Percentiles rank a stretch among this genome's conserved stretches.
These are phyloP conservation scores for Ceriops zippeliana DNA, from an alignment of 345 rosid species.

Conservation along the genomic window DNA sequence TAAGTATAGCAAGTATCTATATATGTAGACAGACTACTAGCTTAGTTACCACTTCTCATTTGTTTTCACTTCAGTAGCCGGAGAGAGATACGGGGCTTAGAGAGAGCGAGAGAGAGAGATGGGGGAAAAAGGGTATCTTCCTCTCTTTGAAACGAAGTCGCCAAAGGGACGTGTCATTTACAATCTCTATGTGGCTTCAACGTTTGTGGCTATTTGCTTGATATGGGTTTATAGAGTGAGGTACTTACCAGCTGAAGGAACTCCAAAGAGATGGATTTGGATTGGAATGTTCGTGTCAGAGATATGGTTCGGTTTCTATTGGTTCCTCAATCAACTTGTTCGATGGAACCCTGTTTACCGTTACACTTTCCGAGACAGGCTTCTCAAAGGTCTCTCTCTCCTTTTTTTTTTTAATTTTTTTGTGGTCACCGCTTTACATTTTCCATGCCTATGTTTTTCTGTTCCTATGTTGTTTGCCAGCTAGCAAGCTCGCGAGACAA, in stretches of 20 bases:
- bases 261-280: conserved; percentile 23
- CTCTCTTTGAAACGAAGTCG: conserved; percentile 20
- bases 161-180: conserved; percentile 6
- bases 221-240: conserved; percentile 18
- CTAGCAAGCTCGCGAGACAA: too few relatives aligned
- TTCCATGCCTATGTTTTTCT: not conserved
- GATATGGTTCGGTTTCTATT: conserved; percentile 25
- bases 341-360: conserved; percentile 24
- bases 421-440: not conserved
- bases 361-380: conserved; percentile 26
- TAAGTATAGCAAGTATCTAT: too few relatives aligned
- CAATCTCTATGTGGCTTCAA: conserved; percentile 4
- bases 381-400: conserved; percentile 19
- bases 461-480: too few relatives aligned
- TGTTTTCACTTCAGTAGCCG: too few relatives aligned
- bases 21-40: too few relatives aligned
- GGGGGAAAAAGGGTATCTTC: not conserved
- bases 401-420: too few relatives aligned
- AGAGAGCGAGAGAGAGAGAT: not conserved
- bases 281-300: conserved; percentile 26
- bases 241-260: conserved; percentile 10
- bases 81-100: too few relatives aligned
- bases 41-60: too few relatives aligned
- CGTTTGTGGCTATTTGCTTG: conserved; percentile 13
- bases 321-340: conserved; percentile 18